Evolutionary conservation across 768 basidiomycete genomes (phyloP), one percentile per base, ranked within the genome.

Genomic region (Termitomyces bulborhizus): DNA sequence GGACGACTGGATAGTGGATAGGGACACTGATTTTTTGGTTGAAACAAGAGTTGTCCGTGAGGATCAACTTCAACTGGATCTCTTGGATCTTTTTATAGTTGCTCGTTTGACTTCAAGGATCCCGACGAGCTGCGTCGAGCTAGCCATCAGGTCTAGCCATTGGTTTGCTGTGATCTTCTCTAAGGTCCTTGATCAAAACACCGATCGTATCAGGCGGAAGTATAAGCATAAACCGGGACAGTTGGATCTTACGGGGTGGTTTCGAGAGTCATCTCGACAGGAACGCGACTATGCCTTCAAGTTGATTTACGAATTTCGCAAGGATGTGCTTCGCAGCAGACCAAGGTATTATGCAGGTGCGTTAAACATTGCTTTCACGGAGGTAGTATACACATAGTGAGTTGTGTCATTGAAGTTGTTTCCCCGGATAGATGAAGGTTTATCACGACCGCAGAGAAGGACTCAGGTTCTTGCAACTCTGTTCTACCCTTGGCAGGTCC

Each of bases 111-210:
- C 47, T 13, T 9, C 11, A 13, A 12, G 31, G 18, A 47, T 43
- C 5, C 52, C 32, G n/a, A 11, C 24, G 27, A 47, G 37, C 45
- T 37, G 16, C 1, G 37, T 29, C 6, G 44, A 47, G 46, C 47
- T 46, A 16, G 24, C 26, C 3, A 13, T 18, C 3, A 46, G 45
- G 36, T 29, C 53, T 8, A 54, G 53, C 29, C 53, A 54, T 40
- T 54, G 53, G 53, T 54, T 47, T 34, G 53, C 46, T 16, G 53
- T 54, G 53, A 44, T 54, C 21, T 41, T 54, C 4, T 46, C 53
- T 12, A 32, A 45, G 32, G 52, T 45, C 8, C 52, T 53, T 37
- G 31, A 53, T 21, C 21, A 32, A 18, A 32, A 53, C n/a, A 27
- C 15, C 12, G 8, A 34, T 6, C 16, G 31, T 6, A 21, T 47